Conservation (phyloP, 345 rosid species). For the Bruguiera gymnorhiza region DNA sequence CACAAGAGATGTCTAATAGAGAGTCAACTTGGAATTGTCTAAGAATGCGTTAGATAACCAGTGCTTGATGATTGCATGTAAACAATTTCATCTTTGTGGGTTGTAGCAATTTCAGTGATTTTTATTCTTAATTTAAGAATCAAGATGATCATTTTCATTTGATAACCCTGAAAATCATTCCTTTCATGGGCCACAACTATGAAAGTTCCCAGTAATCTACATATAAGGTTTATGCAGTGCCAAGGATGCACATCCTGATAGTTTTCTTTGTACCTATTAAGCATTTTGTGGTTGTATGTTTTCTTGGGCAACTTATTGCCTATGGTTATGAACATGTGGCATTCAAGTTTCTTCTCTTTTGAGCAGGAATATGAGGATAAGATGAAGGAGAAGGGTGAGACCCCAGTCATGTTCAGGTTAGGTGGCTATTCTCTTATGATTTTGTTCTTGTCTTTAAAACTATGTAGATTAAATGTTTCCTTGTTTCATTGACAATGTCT, state of each 20-base stretch:
- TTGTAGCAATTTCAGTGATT: too few species aligned
- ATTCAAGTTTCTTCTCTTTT: conserved; percentile 6
- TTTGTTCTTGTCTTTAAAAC: conserved; percentile 2
- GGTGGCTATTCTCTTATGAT: conserved; percentile 4
- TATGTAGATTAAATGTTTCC: conserved; percentile 16
- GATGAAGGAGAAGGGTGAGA: conserved; percentile 93
- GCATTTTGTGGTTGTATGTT: too few species aligned
- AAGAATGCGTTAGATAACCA: background rate
- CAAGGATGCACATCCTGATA: too few species aligned
- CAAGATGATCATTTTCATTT: too few species aligned
- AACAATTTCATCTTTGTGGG: too few species aligned
- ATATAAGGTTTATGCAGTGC: too few species aligned
- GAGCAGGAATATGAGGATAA: conserved; percentile 83
- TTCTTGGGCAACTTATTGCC: background rate
- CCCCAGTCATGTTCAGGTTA: conserved; percentile 97
- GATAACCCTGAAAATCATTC: too few species aligned
- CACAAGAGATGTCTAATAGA: background rate
- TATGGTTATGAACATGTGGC: background rate
- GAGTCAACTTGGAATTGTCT: conserved; percentile 5
- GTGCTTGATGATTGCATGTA: background rate
- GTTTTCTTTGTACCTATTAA: too few species aligned
- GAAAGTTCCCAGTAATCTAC: too few species aligned
- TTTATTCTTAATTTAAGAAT: too few species aligned
- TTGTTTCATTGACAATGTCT: conserved; percentile 23
- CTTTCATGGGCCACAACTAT: too few species aligned